Base-by-base conservation (phyloP, 768 basidiomycete genomes). In the Boletellus emodensis region DNA sequence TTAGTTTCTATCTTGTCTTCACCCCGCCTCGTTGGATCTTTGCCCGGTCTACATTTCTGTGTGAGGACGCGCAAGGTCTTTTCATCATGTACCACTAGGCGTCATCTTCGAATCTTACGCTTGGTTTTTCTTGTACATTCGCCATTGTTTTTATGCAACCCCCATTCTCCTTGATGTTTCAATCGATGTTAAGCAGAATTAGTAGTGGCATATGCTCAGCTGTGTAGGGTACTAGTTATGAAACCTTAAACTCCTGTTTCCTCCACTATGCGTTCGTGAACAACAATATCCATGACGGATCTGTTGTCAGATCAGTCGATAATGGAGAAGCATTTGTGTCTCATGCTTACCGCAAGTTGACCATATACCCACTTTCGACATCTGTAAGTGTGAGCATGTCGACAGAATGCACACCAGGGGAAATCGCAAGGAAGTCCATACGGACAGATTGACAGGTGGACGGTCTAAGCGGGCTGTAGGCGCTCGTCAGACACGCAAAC, bases 391-490 rank as follows among this genome's bases (percentile, higher is more conserved):
- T 83, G 45, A 93, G 69, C 6, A 78, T 75, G 53, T 87, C 83
- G 44, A 94, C 77, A 3, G 83, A 74, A 61, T 93, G 90, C 2
- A 92, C 82, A 3, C 91, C 91, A 17, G 89, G 84, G 8, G 80
- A 76, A 42, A 94, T 71, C 3, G 91, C 90, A 40, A 94, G 69
- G 59, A 93, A 92, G 52, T 85, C 79, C 85, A 94, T 90, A 36
- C 88, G 75, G 22, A 93, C 87, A 17, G 87, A 89, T 64, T 93
- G 90, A 62, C 90, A 90, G 1, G 88, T 84, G 11, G 82, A 81
- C 4, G 90, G 86, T n/a, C 80, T 74, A 17, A 93, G 74, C 12
- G 90, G 90, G 11, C 89, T 92, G 55, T 10, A 47, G 24, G 52
- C n/a, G 11, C 41, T 42, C 15, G 7, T 57, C 34, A 55, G 40